Evolutionary conservation across 306 rosid species (phyloP), one percentile per base, ranked within the genome.

Genomic region (Quercus glauca): DNA sequence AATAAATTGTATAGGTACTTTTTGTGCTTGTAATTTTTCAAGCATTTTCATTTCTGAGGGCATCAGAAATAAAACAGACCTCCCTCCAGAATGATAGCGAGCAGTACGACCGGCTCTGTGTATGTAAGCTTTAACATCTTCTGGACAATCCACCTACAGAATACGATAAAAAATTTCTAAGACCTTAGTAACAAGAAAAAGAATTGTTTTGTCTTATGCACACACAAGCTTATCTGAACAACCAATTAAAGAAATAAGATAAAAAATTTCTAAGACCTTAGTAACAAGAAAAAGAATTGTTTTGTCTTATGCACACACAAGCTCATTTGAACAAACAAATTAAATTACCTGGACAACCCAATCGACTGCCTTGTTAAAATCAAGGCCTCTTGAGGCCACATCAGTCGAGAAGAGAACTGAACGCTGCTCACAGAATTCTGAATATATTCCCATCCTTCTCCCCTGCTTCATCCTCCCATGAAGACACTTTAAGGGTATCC

Each of bases 71-170:
- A 95, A 82, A 78, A 92, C 90, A 59, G 99, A 90, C 81, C 80
- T 85, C 83, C 99, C 99, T 77, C 67, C 84, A 75, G 97, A 91
- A 31, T 86, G 84, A 78, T 90, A 90, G 29, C 96, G 98, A 55
- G 98, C 99, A 69, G 99, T 95, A 57, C 99, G 97, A 7, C 99
- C 99, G 85, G 93, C 99, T 90, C 98, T 89, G 71, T 95, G 98
- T 79, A 95, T 93, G 87, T 95, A 95, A 59, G 97, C 79, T 74
- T 90, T 93, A 63, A 90, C 94, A 83, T 90, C 86, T 63, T 92
- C 98, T 20, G 99, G 98, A 83, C 99, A 95, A 86, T 92, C 99
- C 69, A 89, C 91, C 99, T 95, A 73, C 71, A 85, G 9, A 79
- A 72, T 7, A 77, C 55, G 56, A 78, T 59, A 57, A 25, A 76